Percentiles rank a stretch among this genome's conserved stretches.
Evolutionary conservation across 2,329 filamentous ascomycete genomes (phyloP).

Genomic region (Colletotrichum neosansevieriae): DNA sequence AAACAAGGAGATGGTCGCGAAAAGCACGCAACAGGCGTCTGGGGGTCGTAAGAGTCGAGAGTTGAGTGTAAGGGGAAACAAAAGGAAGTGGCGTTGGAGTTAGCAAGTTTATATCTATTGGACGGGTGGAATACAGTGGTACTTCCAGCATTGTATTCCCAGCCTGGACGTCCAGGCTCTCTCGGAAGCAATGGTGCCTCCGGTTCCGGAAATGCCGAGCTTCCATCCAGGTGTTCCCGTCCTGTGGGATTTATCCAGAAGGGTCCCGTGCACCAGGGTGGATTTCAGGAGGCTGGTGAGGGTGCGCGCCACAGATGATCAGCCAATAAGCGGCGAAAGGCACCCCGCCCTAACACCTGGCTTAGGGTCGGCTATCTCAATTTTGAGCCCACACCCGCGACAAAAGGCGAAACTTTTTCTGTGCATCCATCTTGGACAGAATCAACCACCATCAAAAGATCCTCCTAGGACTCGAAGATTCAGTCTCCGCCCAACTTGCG

Average conservation of each 20-base stretch:
- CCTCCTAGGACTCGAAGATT: conserved; percentile 88
- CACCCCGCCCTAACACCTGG: conserved; percentile 34
- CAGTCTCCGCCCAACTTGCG: conserved; percentile 98
- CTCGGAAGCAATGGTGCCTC: conserved; percentile 24
- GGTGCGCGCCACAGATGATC: not conserved
- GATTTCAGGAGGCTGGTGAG: conserved; percentile 23
- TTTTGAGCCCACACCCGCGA: conserved; percentile 38
- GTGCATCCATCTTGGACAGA: conserved; percentile 37
- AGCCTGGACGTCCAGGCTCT: not conserved
- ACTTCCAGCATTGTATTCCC: conserved; percentile 26
- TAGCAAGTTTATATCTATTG: conserved; percentile 41
- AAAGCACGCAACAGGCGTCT: conserved; percentile 10
- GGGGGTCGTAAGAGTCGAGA: conserved; percentile 15
- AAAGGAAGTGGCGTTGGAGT: conserved; percentile 38
- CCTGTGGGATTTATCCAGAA: not conserved
- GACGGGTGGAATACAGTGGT: conserved; percentile 35
- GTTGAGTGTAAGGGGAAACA: conserved; percentile 21
- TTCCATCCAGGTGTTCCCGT: too few relatives aligned
- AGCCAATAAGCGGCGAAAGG: conserved; percentile 15
- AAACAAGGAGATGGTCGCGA: conserved; percentile 20
- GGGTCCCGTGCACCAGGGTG: conserved; percentile 1
- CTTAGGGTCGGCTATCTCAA: conserved; percentile 37
- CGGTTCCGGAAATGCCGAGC: conserved; percentile 29
- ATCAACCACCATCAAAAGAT: conserved; percentile 40
- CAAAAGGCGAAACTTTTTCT: conserved; percentile 46